These are phyloP conservation scores for Aspergillus homomorphus DNA, from an alignment of 495 filamentous ascomycete species.

Conservation along the genomic window DNA sequence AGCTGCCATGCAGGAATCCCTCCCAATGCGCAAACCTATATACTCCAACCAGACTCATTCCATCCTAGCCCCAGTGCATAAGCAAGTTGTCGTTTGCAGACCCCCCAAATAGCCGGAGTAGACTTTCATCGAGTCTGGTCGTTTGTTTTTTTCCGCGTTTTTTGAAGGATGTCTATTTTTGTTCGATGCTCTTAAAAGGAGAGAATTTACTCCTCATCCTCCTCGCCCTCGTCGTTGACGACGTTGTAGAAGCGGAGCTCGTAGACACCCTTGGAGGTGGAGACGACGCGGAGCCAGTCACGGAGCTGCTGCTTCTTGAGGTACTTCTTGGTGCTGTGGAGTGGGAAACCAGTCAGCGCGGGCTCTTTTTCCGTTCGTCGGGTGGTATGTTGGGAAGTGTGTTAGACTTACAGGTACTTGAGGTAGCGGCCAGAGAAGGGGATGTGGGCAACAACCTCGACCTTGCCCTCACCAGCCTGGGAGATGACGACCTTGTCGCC, in stretches of 20 bases:
- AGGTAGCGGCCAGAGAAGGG: conserved; percentile 98
- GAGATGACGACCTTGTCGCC: conserved; percentile 89
- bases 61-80: background rate
- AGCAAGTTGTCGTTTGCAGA: background rate
- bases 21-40: conserved; percentile 13
- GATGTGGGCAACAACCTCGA: conserved; percentile 95
- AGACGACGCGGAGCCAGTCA: conserved; percentile 99
- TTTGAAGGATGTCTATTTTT: background rate
- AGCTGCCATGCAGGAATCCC: background rate
- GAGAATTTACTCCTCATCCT: conserved; percentile 87
- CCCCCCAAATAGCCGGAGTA: background rate
- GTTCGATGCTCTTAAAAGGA: conserved; percentile 4
- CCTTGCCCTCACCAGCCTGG: conserved; percentile 88
- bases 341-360: background rate
- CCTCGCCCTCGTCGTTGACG: conserved; percentile 92
- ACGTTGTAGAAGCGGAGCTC: conserved; percentile 99
- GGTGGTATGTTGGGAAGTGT: background rate
- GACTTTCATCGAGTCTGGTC: background rate
- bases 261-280: conserved; percentile 94
- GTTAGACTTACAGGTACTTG: conserved; percentile 92
- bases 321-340: conserved; percentile 95
- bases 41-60: conserved; percentile 4
- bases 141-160: conserved; percentile 9
- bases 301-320: conserved; percentile 99
- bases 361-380: background rate